Percentiles rank a stretch among this genome's conserved stretches.
These are phyloP conservation scores for Hortiboletus flavorubellus DNA, from an alignment of 768 basidiomycete species.

Conservation along the genomic window DNA sequence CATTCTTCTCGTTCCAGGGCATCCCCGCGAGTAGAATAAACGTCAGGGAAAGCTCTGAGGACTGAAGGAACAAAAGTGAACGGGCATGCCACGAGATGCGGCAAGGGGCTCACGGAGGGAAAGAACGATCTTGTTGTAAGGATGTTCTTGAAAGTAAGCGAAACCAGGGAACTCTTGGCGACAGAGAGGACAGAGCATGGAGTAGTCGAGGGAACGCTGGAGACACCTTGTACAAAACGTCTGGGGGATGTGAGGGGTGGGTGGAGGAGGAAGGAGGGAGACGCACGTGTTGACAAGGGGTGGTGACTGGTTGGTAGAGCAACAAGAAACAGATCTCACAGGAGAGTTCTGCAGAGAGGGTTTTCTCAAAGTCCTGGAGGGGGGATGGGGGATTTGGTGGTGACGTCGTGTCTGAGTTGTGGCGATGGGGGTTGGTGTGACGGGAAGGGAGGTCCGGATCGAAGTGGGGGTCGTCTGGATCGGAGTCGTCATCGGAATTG, in stretches of 20 bases:
- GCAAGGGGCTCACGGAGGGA: slow-evolving; percentile 53
- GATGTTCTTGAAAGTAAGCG: slow-evolving; percentile 77
- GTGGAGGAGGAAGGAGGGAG: slow-evolving; percentile 3
- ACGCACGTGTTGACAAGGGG: slow-evolving; percentile 92
- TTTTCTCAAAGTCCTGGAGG: slow-evolving; percentile 51
- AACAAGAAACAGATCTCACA: slow-evolving; percentile 92
- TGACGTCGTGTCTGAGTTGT: slow-evolving; percentile 31
- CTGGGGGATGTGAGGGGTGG: slow-evolving; percentile 37
- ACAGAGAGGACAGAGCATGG: slow-evolving; percentile 79
- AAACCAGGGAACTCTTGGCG: slow-evolving; percentile 72
- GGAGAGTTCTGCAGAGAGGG: slow-evolving; percentile 62
- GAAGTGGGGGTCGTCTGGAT: slow-evolving; percentile 24
- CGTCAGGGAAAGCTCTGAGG: slow-evolving; percentile 61
- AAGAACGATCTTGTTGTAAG: slow-evolving; percentile 67
- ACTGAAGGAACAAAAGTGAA: slow-evolving; percentile 39
- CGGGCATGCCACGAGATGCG: slow-evolving; percentile 6
- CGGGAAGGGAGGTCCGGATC: slow-evolving; percentile 13
- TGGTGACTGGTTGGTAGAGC: slow-evolving; percentile 83
- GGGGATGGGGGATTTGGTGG: slow-evolving; percentile 17
- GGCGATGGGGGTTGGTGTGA: slow-evolving; percentile 27
- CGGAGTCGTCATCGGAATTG: slow-evolving; percentile 31
- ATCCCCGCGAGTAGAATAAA: slow-evolving; percentile 61
- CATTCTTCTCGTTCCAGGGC: slow-evolving; percentile 74
- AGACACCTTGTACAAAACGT: slow-evolving; percentile 91
- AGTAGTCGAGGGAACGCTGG: slow-evolving; percentile 88